Evolutionary conservation across 495 filamentous ascomycete genomes (phyloP).

Genomic region (Tricharina praecox): DNA sequence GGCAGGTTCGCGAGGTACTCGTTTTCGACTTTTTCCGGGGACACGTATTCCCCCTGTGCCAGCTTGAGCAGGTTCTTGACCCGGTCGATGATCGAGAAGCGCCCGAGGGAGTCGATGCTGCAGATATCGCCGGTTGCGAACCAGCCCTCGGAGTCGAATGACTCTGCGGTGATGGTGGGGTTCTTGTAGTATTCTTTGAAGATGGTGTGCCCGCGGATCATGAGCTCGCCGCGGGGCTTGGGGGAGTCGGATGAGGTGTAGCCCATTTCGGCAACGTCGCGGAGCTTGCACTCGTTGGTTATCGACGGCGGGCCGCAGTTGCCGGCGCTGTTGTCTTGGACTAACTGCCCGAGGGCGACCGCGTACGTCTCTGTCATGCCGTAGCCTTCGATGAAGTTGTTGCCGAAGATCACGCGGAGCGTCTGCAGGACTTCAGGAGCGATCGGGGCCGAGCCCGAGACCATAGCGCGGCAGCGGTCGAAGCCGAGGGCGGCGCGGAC

Average conservation of each 20-base stretch:
- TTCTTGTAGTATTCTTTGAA: slow-evolving; percentile 84
- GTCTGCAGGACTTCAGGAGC: slow-evolving; percentile 78
- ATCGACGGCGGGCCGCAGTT: slow-evolving; percentile 63
- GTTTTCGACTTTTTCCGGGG: slow-evolving; percentile 92
- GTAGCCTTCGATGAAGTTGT: slow-evolving; percentile 75
- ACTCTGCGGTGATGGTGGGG: slow-evolving; percentile 66
- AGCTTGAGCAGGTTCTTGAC: slow-evolving; percentile 97
- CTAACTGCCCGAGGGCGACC: slow-evolving; percentile 47
- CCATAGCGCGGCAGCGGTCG: slow-evolving; percentile 53
- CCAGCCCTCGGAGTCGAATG: slow-evolving; percentile 79
- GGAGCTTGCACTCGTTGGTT: slow-evolving; percentile 58
- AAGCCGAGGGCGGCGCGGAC: slow-evolving; percentile 67
- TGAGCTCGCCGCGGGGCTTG: slow-evolving; percentile 78
- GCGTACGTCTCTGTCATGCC: slow-evolving; percentile 95
- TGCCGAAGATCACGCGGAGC: slow-evolving; percentile 65
- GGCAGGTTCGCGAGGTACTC: slow-evolving; percentile 66
- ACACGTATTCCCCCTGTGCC: slow-evolving; percentile 94
- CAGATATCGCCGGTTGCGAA: slow-evolving; percentile 91
- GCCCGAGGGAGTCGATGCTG: slow-evolving; percentile 63
- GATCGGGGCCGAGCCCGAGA: slow-evolving; percentile 79
- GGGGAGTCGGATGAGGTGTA: slow-evolving; percentile 84
- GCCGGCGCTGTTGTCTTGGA: slow-evolving; percentile 52
- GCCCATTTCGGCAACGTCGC: slow-evolving; percentile 86
- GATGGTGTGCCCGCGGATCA: slow-evolving; percentile 59
- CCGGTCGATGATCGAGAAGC: slow-evolving; percentile 86